A percentile compares a stretch with the other conserved stretches of the same genome.
These are phyloP conservation scores for Bombardia bombarda DNA, from an alignment of 495 filamentous ascomycete genomes.

Conservation along the genomic window DNA sequence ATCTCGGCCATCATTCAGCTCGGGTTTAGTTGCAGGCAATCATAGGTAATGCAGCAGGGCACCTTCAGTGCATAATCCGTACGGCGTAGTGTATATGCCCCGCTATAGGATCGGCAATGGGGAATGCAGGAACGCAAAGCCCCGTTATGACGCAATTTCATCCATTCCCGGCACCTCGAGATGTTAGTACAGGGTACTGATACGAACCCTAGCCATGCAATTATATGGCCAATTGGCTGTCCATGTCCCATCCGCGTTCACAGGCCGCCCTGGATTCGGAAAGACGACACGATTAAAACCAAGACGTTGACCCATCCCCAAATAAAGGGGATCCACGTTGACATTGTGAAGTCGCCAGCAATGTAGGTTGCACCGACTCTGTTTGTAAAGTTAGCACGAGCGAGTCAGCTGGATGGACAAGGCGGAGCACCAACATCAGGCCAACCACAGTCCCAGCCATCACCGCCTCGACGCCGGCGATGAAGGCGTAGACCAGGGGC, in stretches of 20 bases:
- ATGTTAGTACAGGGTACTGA: no score
- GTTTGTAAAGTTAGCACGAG: conserved; percentile 1
- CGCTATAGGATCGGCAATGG: neutral
- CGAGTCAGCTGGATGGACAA: conserved; percentile 11
- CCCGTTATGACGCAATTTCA: conserved; percentile 17
- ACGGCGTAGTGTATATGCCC: no score
- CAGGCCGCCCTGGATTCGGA: conserved; percentile 92
- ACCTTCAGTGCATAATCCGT: no score
- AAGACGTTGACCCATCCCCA: conserved; percentile 90
- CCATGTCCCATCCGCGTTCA: no score
- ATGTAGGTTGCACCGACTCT: conserved; percentile 86
- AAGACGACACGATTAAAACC: conserved; percentile 85
- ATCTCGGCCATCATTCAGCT: no score
- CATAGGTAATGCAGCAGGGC: no score
- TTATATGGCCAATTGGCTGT: no score
- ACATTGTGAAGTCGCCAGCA: conserved; percentile 85
- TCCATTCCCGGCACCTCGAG: no score
- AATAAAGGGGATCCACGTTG: conserved; percentile 92
- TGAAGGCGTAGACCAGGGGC: conserved; percentile 62
- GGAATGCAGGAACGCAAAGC: no score
- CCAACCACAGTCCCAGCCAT: conserved; percentile 86
- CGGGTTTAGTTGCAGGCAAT: no score
- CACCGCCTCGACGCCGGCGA: conserved; percentile 74
- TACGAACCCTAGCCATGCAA: no score
- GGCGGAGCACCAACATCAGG: conserved; percentile 59